Base-by-base conservation (phyloP, 805 yeast species). In the Wickerhamiella vanderwaltii region DNA sequence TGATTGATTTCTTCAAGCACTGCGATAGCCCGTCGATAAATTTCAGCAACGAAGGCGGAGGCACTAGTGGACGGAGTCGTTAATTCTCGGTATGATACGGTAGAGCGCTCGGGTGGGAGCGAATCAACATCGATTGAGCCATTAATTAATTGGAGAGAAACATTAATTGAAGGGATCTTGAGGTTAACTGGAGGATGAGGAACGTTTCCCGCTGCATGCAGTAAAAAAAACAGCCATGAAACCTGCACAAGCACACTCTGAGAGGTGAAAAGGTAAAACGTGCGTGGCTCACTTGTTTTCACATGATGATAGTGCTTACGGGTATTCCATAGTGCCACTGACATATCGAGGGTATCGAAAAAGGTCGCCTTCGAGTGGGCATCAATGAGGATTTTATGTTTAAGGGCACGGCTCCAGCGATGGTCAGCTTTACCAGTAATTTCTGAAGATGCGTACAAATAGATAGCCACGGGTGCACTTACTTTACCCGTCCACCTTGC, bases 261-360 rank as follows among this genome's bases (percentile, higher is more conserved):
- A 6, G 41, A 29, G 19, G 25, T n/a, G 26, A 45, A 45, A 11
- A 44, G 6, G 17, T 19, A 41, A 20, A 41, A 35, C 9, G n/a
- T 11, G 16, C 34, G 25, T 12, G 29, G 28, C 2, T 24, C 37
- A 6, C 31, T 19, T 16, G 20, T 35, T 18, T 26, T 12, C 11
- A 28, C 12, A 5, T 20, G 28, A n/a, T n/a, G n/a, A n/a, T n/a
- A n/a, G 20, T 15, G 23, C 6, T 35, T 29, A 11, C 20, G 13
- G 13, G 20, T 6, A 15, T 42, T 30, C 66, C 67, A 65, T 4
- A 83, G 54, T 11, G 73, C 70, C 9, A 87, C 64, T 1, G 91
- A 70, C 52, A 82, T 78, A 53, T 87, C 96, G 25, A 78, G 57
- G 0, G 71, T 57, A 34, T 78, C 82, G 52, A 77, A 82, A 30